phyloP scores from a whole-genome alignment of 352 stramenopile species.

The Phytophthora citricola region DNA sequence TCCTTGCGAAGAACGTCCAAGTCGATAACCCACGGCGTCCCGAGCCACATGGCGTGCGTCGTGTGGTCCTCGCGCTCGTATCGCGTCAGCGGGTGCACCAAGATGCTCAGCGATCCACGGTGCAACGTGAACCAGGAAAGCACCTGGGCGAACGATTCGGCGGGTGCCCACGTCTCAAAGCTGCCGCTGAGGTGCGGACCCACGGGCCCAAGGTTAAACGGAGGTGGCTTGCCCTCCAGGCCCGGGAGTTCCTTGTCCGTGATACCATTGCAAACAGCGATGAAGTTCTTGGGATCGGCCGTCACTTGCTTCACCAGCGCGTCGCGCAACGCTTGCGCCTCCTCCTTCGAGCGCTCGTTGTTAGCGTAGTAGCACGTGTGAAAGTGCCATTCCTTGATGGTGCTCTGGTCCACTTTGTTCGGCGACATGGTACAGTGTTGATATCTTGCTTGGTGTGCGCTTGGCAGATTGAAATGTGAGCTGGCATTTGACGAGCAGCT shows the following conservation, averaged over 20 bases:
- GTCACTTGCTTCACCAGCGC: conserved; percentile 55
- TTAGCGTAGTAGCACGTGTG: conserved; percentile 72
- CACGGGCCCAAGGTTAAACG: conserved; percentile 65
- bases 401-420: conserved; percentile 16
- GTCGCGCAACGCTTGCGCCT: conserved; percentile 52
- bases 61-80: conserved; percentile 66
- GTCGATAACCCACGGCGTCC: conserved; percentile 50
- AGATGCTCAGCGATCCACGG: conserved; percentile 60
- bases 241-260: conserved; percentile 43
- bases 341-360: conserved; percentile 45
- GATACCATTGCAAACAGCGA: conserved; percentile 67
- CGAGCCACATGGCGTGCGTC: conserved; percentile 63
- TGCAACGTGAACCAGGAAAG: conserved; percentile 76
- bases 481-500: neutral
- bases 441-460: neutral
- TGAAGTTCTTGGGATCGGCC: conserved; percentile 51
- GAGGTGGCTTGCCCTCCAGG: conserved; percentile 34
- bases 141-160: conserved; percentile 61
- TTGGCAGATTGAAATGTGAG: conserved; percentile 13
- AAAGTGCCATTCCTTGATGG: conserved; percentile 81
- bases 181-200: conserved; percentile 68
- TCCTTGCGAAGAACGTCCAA: conserved; percentile 43
- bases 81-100: conserved; percentile 72
- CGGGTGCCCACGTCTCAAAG: conserved; percentile 76
- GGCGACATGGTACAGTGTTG: conserved; percentile 9